A percentile compares a stretch with the other conserved stretches of the same genome.
phyloP scores from a whole-genome alignment of 2,329 filamentous ascomycete genomes.

The Penicillium sp. region DNA sequence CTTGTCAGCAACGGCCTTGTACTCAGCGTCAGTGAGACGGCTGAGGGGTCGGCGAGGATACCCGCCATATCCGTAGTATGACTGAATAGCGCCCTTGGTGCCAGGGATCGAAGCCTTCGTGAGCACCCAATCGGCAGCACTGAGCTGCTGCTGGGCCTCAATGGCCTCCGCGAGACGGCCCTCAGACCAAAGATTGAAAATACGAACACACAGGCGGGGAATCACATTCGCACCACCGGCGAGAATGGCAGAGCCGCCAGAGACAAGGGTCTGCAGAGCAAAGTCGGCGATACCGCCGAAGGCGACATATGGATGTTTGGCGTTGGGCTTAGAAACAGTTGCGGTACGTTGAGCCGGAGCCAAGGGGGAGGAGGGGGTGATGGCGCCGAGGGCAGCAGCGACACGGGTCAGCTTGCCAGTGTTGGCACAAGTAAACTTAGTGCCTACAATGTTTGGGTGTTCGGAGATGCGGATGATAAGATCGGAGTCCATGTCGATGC shows the following conservation, averaged over 20 bases:
- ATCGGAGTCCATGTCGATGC: conserved; percentile 87
- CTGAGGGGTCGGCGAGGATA: conserved; percentile 63
- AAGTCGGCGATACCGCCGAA: conserved; percentile 89
- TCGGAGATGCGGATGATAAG: conserved; percentile 73
- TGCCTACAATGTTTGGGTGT: conserved; percentile 80
- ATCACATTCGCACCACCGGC: conserved; percentile 84
- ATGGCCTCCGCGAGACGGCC: conserved; percentile 74
- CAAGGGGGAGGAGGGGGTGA: conserved; percentile 53
- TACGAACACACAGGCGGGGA: conserved; percentile 74
- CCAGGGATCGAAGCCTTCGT: conserved; percentile 81
- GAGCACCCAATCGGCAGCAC: conserved; percentile 76
- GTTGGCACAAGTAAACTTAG: conserved; percentile 89
- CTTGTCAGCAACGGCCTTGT: conserved; percentile 31
- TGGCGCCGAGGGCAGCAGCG: conserved; percentile 66
- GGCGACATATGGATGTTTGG: conserved; percentile 64
- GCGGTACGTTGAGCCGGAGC: conserved; percentile 24
- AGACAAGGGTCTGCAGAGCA: conserved; percentile 74
- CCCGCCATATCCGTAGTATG: conserved; percentile 78
- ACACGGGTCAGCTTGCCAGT: conserved; percentile 85
- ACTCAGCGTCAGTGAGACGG: conserved; percentile 32
- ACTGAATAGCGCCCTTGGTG: conserved; percentile 79
- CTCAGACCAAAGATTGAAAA: conserved; percentile 73
- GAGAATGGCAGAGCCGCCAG: conserved; percentile 79
- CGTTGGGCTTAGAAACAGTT: conserved; percentile 29
- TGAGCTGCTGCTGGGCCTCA: conserved; percentile 69